Evolutionary conservation across 2,329 filamentous ascomycete species (phyloP).

Genomic region (Fusarium acutatum): DNA sequence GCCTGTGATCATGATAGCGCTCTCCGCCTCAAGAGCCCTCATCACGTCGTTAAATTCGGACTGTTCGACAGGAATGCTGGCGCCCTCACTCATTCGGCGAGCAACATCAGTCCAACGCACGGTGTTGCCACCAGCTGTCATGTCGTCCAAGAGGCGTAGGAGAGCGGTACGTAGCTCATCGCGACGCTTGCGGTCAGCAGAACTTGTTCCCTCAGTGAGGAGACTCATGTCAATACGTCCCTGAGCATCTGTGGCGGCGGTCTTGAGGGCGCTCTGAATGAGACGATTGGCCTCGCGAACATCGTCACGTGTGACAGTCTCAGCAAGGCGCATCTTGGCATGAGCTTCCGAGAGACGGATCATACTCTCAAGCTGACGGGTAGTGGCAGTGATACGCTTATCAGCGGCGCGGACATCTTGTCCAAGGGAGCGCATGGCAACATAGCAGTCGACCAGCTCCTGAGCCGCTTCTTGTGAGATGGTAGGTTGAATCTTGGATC

Average conservation of each 20-base stretch:
- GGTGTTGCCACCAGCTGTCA: constrained; percentile 72
- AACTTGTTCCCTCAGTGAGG: constrained; percentile 91
- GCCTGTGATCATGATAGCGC: constrained; percentile 79
- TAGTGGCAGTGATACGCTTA: constrained; percentile 97
- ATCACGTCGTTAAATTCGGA: constrained; percentile 86
- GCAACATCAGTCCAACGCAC: constrained; percentile 83
- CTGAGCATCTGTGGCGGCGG: constrained; percentile 91
- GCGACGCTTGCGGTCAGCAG: constrained; percentile 83
- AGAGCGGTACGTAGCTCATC: constrained; percentile 86
- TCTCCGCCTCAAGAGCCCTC: constrained; percentile 83
- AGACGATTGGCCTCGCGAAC: constrained; percentile 91
- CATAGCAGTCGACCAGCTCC: constrained; percentile 86
- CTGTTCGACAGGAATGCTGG: constrained; percentile 75
- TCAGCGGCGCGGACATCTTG: constrained; percentile 87
- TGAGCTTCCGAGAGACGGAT: constrained; percentile 96
- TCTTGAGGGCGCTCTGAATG: constrained; percentile 94
- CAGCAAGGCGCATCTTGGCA: constrained; percentile 92
- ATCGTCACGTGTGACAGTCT: constrained; percentile 79
- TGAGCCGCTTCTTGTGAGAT: constrained; percentile 83
- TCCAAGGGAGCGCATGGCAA: constrained; percentile 93
- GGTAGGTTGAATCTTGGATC: constrained; percentile 82
- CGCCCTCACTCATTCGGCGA: constrained; percentile 75
- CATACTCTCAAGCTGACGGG: constrained; percentile 96
- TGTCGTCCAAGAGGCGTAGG: constrained; percentile 79
- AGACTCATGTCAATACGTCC: constrained; percentile 97